Evolutionary conservation across 2,329 filamentous ascomycete species (phyloP).

Genomic region (Pseudocercospora eumusae): DNA sequence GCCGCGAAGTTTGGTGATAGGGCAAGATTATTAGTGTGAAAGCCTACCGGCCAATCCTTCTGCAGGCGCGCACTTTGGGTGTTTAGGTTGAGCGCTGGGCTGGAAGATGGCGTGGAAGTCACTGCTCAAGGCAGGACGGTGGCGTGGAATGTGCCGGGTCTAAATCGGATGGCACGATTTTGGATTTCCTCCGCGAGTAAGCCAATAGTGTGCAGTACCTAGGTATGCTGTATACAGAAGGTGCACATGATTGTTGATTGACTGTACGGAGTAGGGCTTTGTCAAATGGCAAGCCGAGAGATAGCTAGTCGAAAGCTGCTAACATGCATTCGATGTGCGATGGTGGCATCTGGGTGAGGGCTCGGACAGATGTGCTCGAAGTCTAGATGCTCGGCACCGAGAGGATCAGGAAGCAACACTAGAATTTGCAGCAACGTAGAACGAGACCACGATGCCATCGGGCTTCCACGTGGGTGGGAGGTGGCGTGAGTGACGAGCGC

Average conservation of each 20-base stretch:
- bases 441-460: not conserved
- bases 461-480: not conserved
- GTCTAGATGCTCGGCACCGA: conserved; percentile 5
- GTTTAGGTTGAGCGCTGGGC: conserved; percentile 4
- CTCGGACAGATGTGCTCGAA: not conserved
- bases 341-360: not conserved
- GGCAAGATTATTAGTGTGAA: not conserved
- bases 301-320: not conserved
- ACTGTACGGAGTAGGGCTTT: not conserved
- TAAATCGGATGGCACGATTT: not conserved
- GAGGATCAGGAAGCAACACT: not conserved
- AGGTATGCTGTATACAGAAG: not conserved
- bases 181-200: not conserved
- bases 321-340: not conserved
- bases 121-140: not conserved
- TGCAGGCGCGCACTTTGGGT: not conserved
- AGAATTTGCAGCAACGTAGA: conserved; percentile 1
- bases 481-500: not conserved
- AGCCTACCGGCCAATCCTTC: conserved; percentile 10
- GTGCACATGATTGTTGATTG: not conserved
- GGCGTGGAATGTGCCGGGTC: conserved; percentile 3
- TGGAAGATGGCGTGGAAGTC: not conserved
- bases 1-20: not conserved
- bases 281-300: not conserved
- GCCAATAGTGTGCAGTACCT: not conserved